Percentiles rank a stretch among this genome's conserved stretches.
These are phyloP conservation scores for Aspergillus taichungensis DNA, from an alignment of 495 filamentous ascomycete genomes.

Conservation along the genomic window DNA sequence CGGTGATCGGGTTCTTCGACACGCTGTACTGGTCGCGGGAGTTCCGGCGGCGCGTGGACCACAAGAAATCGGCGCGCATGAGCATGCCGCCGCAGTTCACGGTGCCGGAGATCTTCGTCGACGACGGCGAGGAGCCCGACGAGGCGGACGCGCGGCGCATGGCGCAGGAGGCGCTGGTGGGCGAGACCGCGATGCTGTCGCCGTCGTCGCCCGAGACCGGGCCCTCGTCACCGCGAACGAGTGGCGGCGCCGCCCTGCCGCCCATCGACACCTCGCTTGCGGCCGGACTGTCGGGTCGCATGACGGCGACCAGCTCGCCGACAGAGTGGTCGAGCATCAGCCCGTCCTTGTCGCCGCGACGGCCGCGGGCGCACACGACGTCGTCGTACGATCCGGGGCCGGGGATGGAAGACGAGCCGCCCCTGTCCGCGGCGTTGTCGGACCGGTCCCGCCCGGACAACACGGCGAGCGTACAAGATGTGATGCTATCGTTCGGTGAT, in stretches of 20 bases:
- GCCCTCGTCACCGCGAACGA: conserved; percentile 10
- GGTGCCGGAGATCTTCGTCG: conserved; percentile 86
- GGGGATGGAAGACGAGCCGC: conserved; percentile 10
- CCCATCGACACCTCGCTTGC: conserved; percentile 34
- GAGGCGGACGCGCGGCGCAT: conserved; percentile 10
- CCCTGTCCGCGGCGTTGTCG: not conserved
- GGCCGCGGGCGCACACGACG: conserved; percentile 14
- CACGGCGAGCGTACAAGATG: conserved; percentile 65
- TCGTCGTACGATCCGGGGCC: conserved; percentile 23
- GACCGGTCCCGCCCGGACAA: conserved; percentile 45
- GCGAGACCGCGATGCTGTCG: conserved; percentile 23
- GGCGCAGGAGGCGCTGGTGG: not conserved
- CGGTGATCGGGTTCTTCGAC: conserved; percentile 92
- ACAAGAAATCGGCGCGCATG: conserved; percentile 63
- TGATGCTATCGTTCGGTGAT: conserved; percentile 72
- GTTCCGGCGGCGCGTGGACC: conserved; percentile 65
- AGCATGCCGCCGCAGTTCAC: conserved; percentile 68
- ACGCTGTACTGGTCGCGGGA: conserved; percentile 81
- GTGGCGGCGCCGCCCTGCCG: conserved; percentile 14
- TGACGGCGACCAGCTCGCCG: conserved; percentile 28
- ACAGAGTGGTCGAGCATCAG: conserved; percentile 39
- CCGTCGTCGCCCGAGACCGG: conserved; percentile 29
- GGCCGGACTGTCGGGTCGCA: conserved; percentile 20
- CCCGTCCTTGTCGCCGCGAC: conserved; percentile 33
- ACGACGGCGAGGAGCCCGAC: conserved; percentile 44